Base-by-base conservation (phyloP, 2,329 filamentous ascomycete species). In the Ceratocystis huliohia region DNA sequence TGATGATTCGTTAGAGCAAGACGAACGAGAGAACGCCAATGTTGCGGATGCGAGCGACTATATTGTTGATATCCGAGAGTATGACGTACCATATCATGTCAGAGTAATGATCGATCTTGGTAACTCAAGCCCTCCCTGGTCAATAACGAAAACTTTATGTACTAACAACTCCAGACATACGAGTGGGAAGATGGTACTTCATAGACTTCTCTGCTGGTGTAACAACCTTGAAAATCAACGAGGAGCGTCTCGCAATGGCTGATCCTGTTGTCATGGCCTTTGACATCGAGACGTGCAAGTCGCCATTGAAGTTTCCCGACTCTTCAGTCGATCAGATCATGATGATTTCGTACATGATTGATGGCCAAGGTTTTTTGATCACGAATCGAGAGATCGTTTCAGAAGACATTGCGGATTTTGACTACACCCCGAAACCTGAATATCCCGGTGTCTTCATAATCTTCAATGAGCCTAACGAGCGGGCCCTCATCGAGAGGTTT, bases 341-440 rank as follows among this genome's bases (percentile, higher is more conserved):
- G 92, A 99, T 99, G 94, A 93, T 99, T 75, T 99, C 95, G 41
- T 99, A 99, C 79, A 99, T 99, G 95, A 97, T 99, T 72, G 94
- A 99, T 72, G 95, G 94, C 0, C 92, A 96, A 76, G 94, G 94
- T 3, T 99, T 97, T 72, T 80, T 99, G 45, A 97, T 99, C 75
- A 99, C 94, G 4, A 99, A 99, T 74, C 86, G 95, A 72, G 92
- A 97, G 74, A 96, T 99, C 68, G 91, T 99, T 8, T 96, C 93
- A 0, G 93, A 99, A 75, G 92, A 99, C 73, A 99, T 99, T 74
- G 82, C 87, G 67, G 94, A 99, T 74, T 99, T 99, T 73, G 95
- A 99, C 73, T 99, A 99, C 75, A 99, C 94, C 0, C 95, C 94
- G 0, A 96, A 89, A 73, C 91, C 94, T 1, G 95, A 99, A 78